Conservation (phyloP, 106 monocot genomes). For the Acorus gramineus region DNA sequence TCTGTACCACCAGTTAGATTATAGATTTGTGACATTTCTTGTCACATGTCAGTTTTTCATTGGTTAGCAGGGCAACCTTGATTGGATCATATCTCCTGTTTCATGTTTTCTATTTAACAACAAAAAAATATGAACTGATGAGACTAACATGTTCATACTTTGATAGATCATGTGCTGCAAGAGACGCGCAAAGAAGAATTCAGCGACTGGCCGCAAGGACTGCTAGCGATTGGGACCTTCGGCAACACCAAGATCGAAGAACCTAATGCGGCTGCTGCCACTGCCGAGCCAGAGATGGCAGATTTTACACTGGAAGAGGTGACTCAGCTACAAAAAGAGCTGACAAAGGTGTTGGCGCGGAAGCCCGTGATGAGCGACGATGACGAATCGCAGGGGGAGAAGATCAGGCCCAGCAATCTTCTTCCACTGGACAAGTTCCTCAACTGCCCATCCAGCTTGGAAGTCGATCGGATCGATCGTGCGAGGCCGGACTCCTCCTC, state of each 20-base stretch:
- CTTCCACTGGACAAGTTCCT: conserved; percentile 43
- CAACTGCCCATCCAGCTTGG: conserved; percentile 51
- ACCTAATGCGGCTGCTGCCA: background rate
- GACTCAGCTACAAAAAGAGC: conserved; percentile 34
- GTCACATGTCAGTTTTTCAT: no score
- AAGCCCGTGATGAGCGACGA: conserved; percentile 15
- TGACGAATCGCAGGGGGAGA: conserved; percentile 14
- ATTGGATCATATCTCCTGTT: no score
- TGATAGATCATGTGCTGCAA: background rate
- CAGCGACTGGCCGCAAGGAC: conserved; percentile 63
- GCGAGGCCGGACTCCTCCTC: background rate
- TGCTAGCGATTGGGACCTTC: conserved; percentile 21
- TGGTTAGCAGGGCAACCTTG: no score
- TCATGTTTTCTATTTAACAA: no score
- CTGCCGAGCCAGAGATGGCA: conserved; percentile 1
- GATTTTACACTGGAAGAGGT: conserved; percentile 54
- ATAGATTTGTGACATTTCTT: no score
- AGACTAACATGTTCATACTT: background rate
- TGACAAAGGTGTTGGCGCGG: conserved; percentile 24
- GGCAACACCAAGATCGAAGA: background rate
- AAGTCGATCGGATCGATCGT: conserved; percentile 22
- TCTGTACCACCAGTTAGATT: no score
- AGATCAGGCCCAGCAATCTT: background rate
- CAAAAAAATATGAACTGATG: no score
- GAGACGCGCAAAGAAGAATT: conserved; percentile 38